Evolutionary conservation across 768 basidiomycete genomes (phyloP), one percentile per base, ranked within the genome.

Genomic region (Collybiopsis confluens): DNA sequence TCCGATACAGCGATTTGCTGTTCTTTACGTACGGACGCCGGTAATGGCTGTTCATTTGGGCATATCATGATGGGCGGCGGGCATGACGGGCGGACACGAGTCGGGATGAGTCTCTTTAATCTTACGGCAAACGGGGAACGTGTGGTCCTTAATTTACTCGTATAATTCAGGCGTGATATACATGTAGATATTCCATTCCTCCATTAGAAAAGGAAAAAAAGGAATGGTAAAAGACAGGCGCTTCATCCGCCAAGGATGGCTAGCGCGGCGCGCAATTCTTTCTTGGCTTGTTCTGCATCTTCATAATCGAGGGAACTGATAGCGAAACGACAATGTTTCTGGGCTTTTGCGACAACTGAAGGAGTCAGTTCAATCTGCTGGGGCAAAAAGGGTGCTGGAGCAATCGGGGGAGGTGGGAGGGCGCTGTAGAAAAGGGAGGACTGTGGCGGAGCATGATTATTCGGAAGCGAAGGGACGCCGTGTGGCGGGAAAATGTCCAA

Each of bases 281-380:
- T 86, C 63, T 81, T 78, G 16, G 96, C 96, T 61, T 90, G 89
- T 58, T 89, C 88, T 9, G 77, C 76, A 68, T 99, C 96, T 65
- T 98, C 96, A 65, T 95, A 98, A 64, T 98, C 93, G 52, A 99
- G 74, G n/a, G 97, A 84, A 27, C 90, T 92, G 54, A 98, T 91
- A 6, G 96, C 96, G 71, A 88, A 97, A 50, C 81, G 80, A 60
- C 93, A 93, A 61, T 95, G 93, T 65, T 90, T 97, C 75, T 99
- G 95, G 13, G 82, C 83, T 57, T 86, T 82, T 18, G 85, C 75
- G 23, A 97, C 78, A 50, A 84, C 64, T 49, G 72, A 73, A 3
- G 88, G 83, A 1, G 88, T 82, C 43, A 93, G 68, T 28, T 85
- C 83, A 8, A 73, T 45, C 27, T 64, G 60, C 16, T 65, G 59